Conservation (phyloP, 768 basidiomycete species). For the Lentinus tigrinus region DNA sequence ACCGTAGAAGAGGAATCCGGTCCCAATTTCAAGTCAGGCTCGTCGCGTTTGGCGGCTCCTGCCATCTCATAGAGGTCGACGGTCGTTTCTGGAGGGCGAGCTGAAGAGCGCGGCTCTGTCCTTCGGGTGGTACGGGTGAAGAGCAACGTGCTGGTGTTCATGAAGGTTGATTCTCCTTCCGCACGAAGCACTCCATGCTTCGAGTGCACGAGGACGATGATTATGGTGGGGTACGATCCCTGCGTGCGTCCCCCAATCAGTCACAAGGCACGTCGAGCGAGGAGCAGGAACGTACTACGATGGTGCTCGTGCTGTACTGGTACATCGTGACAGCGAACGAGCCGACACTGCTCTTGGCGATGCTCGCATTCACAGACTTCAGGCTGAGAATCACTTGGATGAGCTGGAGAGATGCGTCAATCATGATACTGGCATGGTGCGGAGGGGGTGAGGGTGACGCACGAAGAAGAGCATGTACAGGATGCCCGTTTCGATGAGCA, state of each 20-base stretch:
- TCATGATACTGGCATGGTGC: no score
- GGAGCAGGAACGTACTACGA: slow-evolving; percentile 19
- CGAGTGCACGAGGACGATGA: slow-evolving; percentile 23
- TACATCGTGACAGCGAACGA: slow-evolving; percentile 18
- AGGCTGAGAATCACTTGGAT: slow-evolving; percentile 1
- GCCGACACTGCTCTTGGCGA: not conserved
- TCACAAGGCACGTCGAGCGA: not conserved
- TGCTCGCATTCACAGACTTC: slow-evolving; percentile 7
- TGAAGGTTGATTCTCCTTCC: not conserved
- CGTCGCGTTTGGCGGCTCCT: not conserved
- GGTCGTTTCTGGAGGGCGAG: not conserved
- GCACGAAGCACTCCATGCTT: not conserved
- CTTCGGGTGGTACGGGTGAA: not conserved
- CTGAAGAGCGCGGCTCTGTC: not conserved
- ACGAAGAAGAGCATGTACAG: slow-evolving; percentile 27
- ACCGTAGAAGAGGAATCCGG: not conserved
- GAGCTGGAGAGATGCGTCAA: not conserved
- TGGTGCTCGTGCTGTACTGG: slow-evolving; percentile 17
- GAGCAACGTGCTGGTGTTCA: not conserved
- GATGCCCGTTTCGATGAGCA: slow-evolving; percentile 25
- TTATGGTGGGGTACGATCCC: slow-evolving; percentile 24
- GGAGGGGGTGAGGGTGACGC: not conserved
- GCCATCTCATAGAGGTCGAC: slow-evolving; percentile 6
- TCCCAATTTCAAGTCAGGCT: not conserved
- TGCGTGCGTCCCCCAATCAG: not conserved